Evolutionary conservation across 2,329 filamentous ascomycete genomes (phyloP).

Genomic region (Aspergillus sp.): DNA sequence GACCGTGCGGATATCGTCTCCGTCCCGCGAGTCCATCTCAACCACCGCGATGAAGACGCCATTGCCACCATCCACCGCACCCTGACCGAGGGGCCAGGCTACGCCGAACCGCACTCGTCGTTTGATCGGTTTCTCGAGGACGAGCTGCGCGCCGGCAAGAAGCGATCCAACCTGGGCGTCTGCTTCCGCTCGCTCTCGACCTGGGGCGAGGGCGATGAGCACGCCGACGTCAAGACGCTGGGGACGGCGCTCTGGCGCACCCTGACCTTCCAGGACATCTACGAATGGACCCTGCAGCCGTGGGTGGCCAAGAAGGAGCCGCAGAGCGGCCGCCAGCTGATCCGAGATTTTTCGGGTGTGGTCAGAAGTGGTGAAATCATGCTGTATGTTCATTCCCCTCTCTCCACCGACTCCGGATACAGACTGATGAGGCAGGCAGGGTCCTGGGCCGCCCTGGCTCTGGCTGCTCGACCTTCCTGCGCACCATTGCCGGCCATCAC

Average conservation of each 20-base stretch:
- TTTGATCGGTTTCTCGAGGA: conserved; percentile 67
- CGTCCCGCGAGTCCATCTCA: conserved; percentile 27
- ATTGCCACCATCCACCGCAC: conserved; percentile 32
- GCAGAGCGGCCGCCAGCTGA: conserved; percentile 51
- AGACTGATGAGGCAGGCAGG: conserved; percentile 13
- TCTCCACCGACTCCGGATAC: background rate
- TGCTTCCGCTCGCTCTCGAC: conserved; percentile 71
- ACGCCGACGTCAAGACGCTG: conserved; percentile 65
- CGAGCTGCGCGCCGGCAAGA: conserved; percentile 62
- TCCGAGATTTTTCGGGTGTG: conserved; percentile 64
- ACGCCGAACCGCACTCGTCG: conserved; percentile 55
- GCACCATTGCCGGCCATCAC: conserved; percentile 66
- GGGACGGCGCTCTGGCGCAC: conserved; percentile 71
- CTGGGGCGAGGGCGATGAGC: conserved; percentile 62
- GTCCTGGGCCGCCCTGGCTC: conserved; percentile 67
- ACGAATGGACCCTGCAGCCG: conserved; percentile 55
- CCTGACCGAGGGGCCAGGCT: conserved; percentile 25
- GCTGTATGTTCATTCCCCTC: conserved; percentile 38
- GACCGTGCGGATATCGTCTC: conserved; percentile 10
- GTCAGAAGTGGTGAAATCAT: conserved; percentile 67
- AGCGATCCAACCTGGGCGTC: conserved; percentile 70
- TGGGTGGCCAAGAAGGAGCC: conserved; percentile 43
- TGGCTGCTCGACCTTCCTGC: conserved; percentile 71
- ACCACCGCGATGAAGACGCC: conserved; percentile 28
- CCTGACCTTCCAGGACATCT: conserved; percentile 68